Evolutionary conservation across 305 asterid genomes (phyloP), one percentile per base, ranked within the genome.

Genomic region (Striga hermonthica): DNA sequence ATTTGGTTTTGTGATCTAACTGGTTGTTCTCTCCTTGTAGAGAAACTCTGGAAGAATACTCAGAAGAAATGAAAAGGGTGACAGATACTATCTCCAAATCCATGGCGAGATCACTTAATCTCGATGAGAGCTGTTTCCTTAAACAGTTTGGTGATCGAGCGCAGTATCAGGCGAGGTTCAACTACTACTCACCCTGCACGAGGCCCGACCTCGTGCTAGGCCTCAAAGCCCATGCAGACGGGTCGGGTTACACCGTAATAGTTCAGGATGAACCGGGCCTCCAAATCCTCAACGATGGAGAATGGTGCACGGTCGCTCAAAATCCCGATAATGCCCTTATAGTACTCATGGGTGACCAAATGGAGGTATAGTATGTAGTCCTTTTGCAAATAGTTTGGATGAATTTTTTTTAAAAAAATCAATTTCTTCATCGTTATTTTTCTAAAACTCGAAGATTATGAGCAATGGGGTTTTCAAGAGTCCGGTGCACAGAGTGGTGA

Each of bases 161-260:
- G 11, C 78, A 70, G 45, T 1, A 79, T 8, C 57, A 59, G 0
- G 75, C 72, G 0, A 67, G 83, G 67, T 78, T 79, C 72, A 84
- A 80, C 77, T 78, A 78, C 69, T 84, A 81, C 53, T 74, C 80
- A 0, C 72, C 75, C 1, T 84, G 90, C 73, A 76, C 70, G 70
- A 75, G 78, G 74, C 72, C 85, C n/a, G 78, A 77, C 52, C 64
- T 72, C 2, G 82, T 84, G 55, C 82, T 84, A 8, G 90, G 87
- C 14, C 38, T 84, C 13, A 84, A 81, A 66, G 79, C 87, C 9
- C 90, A 84, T 31, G 72, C 87, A 1, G 90, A 84, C 70, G 85
- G 85, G 54, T 61, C 84, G 22, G 85, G 82, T 35, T 76, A 71
- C 67, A 78, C 72, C 37, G 57, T 84, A 13, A 50, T 84, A 35